These are phyloP conservation scores for Hypomontagnella monticulosa DNA, from an alignment of 495 filamentous ascomycete species.

Conservation along the genomic window DNA sequence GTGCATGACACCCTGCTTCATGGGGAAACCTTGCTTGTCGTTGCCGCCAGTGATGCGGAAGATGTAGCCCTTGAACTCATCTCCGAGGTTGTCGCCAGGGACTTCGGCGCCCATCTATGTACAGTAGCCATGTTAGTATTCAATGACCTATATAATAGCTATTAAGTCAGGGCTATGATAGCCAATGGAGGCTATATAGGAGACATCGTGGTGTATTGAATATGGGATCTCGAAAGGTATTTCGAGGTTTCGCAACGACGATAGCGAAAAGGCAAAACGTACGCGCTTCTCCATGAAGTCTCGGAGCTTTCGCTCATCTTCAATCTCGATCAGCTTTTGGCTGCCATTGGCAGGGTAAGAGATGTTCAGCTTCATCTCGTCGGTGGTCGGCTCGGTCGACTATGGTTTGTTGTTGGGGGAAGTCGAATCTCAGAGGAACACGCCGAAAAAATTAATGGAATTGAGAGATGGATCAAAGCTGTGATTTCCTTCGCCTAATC, in stretches of 20 bases:
- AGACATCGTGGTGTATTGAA: too few species aligned
- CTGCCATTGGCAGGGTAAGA: conserved; percentile 98
- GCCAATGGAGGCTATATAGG: too few species aligned
- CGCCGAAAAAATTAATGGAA: conserved; percentile 22
- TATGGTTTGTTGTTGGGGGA: conserved; percentile 39
- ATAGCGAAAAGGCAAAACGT: conserved; percentile 21
- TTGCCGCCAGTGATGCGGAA: conserved; percentile 99
- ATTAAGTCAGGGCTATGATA: not conserved
- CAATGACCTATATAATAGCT: not conserved
- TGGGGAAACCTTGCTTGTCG: conserved; percentile 99
- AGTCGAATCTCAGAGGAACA: conserved; percentile 41
- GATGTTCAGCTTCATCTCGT: conserved; percentile 92
- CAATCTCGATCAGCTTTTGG: conserved; percentile 97
- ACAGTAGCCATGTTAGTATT: conserved; percentile 44
- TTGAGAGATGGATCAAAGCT: conserved; percentile 27
- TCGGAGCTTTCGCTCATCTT: conserved; percentile 88
- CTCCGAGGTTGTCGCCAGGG: conserved; percentile 88
- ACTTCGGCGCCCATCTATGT: conserved; percentile 94
- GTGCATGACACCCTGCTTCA: conserved; percentile 99
- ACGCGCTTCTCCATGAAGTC: conserved; percentile 66
- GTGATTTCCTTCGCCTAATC: conserved; percentile 49
- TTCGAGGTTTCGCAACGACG: conserved; percentile 11
- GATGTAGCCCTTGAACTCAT: conserved; percentile 99
- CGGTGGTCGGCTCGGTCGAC: conserved; percentile 49
- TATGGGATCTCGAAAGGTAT: not conserved